These are phyloP conservation scores for Sarcocystis neurona DNA, from an alignment of 169 alveolate genomes.

Conservation along the genomic window DNA sequence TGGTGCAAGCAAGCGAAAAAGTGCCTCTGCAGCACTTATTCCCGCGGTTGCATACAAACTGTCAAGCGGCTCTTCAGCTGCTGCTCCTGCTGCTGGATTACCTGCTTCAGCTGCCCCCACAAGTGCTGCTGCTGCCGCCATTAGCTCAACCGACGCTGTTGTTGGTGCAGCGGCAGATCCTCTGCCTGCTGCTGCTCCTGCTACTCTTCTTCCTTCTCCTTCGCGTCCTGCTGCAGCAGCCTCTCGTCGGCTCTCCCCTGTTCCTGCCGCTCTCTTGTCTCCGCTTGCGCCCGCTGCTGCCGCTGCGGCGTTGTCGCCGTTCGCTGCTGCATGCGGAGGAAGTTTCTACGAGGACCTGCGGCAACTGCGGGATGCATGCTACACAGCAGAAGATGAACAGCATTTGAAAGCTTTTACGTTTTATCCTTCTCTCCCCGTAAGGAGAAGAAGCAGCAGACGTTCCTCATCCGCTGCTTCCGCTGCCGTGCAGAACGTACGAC, in stretches of 20 bases:
- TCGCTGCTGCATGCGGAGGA: neutral
- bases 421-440: neutral
- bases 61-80: neutral
- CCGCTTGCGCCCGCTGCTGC: neutral
- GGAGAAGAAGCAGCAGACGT: slow-evolving; percentile 21
- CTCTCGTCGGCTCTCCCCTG: neutral
- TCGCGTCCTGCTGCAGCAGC: neutral
- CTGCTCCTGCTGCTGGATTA: neutral
- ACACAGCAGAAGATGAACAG: neutral
- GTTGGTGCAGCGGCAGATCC: too few relatives aligned
- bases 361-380: slow-evolving; percentile 21
- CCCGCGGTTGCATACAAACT: too few relatives aligned
- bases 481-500: too few relatives aligned
- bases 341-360: neutral
- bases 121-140: too few relatives aligned
- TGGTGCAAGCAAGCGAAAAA: too few relatives aligned
- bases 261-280: neutral
- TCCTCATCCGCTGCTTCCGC: too few relatives aligned
- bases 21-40: too few relatives aligned
- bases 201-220: too few relatives aligned
- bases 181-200: too few relatives aligned
- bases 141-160: too few relatives aligned
- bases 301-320: neutral
- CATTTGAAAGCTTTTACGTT: slow-evolving; percentile 5
- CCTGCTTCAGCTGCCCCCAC: too few relatives aligned